Conservation (phyloP, 140 eudicot species). For the Flaveria floridana region DNA sequence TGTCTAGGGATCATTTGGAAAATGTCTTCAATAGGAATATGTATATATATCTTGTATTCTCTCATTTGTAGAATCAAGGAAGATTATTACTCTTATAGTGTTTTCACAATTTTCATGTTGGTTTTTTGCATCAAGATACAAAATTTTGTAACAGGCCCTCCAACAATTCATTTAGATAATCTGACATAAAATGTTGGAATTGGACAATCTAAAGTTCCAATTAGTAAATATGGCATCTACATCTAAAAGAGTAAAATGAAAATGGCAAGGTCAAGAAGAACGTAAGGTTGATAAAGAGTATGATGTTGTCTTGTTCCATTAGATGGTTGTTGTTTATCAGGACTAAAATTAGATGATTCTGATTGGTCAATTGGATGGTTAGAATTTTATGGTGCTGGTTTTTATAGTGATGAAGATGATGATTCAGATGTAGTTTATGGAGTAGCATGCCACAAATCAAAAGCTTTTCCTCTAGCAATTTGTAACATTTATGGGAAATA, state of each 20-base stretch:
- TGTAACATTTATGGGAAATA: no score
- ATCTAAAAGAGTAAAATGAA: constrained; percentile 50
- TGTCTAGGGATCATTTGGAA: no score
- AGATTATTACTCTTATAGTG: no score
- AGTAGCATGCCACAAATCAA: no score
- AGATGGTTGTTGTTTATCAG: constrained; percentile 72
- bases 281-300: constrained; percentile 59
- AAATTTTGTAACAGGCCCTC: constrained; percentile 27
- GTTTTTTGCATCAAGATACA: no score
- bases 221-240: constrained; percentile 39
- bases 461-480: no score
- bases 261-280: constrained; percentile 46
- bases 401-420: constrained; percentile 55
- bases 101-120: no score
- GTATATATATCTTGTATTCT: no score
- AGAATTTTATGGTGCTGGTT: constrained; percentile 75
- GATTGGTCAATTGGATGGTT: constrained; percentile 91
- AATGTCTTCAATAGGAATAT: no score
- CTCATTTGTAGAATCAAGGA: no score
- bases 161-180: constrained; percentile 32
- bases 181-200: constrained; percentile 43
- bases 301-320: constrained; percentile 48
- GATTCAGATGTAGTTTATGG: constrained; percentile 50
- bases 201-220: constrained; percentile 47
- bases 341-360: constrained; percentile 70